Percentiles rank a stretch among this genome's conserved stretches.
Conservation (phyloP, 2,329 filamentous ascomycete species). For the Aspergillus novofumigatus region DNA sequence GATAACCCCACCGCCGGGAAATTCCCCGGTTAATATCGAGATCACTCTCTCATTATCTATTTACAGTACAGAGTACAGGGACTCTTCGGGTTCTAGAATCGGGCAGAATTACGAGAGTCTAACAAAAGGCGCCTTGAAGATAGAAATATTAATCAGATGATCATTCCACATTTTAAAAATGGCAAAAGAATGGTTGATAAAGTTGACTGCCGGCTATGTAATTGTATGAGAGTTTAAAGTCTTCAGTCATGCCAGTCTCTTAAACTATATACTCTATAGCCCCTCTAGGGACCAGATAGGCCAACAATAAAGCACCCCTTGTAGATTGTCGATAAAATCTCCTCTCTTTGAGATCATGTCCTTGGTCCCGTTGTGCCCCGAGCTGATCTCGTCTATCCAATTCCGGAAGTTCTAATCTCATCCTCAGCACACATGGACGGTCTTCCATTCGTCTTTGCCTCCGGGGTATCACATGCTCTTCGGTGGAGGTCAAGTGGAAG, state of each 20-base stretch:
- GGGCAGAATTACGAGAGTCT: neutral
- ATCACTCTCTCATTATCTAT: neutral
- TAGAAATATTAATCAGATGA: neutral
- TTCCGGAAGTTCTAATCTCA: neutral
- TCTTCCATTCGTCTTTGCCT: neutral
- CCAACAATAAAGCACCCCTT: neutral
- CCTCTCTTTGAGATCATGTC: neutral
- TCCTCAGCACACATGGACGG: neutral
- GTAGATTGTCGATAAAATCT: neutral
- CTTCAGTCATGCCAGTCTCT: neutral
- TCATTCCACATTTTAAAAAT: neutral
- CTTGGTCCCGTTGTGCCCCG: neutral
- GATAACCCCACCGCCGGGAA: conserved; percentile 13
- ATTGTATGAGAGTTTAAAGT: neutral
- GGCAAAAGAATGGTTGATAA: neutral
- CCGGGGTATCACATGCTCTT: conserved; percentile 12
- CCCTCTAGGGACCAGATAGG: neutral
- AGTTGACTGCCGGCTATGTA: neutral
- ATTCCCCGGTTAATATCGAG: conserved; percentile 19
- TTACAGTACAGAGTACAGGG: neutral
- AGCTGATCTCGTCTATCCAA: neutral
- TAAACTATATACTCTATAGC: neutral
- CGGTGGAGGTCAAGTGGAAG: neutral
- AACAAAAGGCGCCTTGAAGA: no score
- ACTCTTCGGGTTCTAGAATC: neutral